phyloP scores from a whole-genome alignment of 2,329 filamentous ascomycete species.

The Talaromyces atroroseus region DNA sequence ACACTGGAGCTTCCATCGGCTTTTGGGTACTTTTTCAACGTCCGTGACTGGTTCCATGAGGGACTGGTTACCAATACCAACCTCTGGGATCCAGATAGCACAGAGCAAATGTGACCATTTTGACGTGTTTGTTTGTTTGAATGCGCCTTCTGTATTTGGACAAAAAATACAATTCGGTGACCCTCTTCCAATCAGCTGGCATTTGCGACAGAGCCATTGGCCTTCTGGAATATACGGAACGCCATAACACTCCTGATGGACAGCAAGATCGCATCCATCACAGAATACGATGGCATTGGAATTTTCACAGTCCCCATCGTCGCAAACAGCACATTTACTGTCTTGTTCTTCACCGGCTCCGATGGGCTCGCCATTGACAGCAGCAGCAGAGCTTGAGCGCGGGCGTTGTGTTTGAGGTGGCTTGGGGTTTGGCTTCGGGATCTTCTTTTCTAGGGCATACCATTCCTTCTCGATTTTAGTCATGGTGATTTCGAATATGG shows the following conservation, averaged over 20 bases:
- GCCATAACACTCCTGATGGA: slow-evolving; percentile 98
- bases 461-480: slow-evolving; percentile 99
- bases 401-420: slow-evolving; percentile 91
- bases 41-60: slow-evolving; percentile 99
- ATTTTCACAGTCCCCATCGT: slow-evolving; percentile 99
- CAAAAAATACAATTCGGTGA: slow-evolving; percentile 97
- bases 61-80: slow-evolving; percentile 88
- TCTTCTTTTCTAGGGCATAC: slow-evolving; percentile 91
- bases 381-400: slow-evolving; percentile 86
- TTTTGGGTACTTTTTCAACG: slow-evolving; percentile 93
- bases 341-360: slow-evolving; percentile 84
- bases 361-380: slow-evolving; percentile 87
- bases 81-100: slow-evolving; percentile 97
- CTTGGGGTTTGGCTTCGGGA: slow-evolving; percentile 94
- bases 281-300: slow-evolving; percentile 99
- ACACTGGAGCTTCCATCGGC: slow-evolving; percentile 85
- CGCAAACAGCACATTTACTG: slow-evolving; percentile 94
- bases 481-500: slow-evolving; percentile 95
- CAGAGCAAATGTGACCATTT: slow-evolving; percentile 97
- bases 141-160: slow-evolving; percentile 93
- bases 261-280: slow-evolving; percentile 93
- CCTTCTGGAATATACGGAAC: slow-evolving; percentile 98
- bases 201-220: slow-evolving; percentile 96
- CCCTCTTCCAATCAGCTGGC: slow-evolving; percentile 87
- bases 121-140: slow-evolving; percentile 94